A percentile compares a stretch with the other conserved stretches of the same genome.
These are phyloP conservation scores for Candida tammaniensis DNA, from an alignment of 805 yeast species.

Conservation along the genomic window DNA sequence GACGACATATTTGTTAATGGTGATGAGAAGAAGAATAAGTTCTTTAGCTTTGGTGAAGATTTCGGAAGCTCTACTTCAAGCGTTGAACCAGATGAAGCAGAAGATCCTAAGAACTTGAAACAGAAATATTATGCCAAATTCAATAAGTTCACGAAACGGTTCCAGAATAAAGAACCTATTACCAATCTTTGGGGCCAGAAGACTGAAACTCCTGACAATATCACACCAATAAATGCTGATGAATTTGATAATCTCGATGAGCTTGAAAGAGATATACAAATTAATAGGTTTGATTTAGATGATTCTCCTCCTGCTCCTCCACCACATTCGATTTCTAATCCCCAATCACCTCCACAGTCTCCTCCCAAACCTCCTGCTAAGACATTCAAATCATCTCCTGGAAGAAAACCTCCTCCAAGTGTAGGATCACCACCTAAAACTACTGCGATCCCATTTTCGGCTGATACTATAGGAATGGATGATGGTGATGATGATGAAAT, in stretches of 20 bases:
- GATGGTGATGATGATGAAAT: conserved; percentile 14
- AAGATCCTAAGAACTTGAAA: conserved; percentile 12
- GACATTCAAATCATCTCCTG: conserved; percentile 12
- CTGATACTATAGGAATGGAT: conserved; percentile 39
- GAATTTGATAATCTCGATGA: conserved; percentile 16
- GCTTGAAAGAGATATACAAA: conserved; percentile 13
- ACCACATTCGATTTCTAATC: conserved; percentile 9
- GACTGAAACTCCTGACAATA: conserved; percentile 5
- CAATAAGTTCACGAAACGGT: conserved; percentile 28
- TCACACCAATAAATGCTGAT: conserved; percentile 11
- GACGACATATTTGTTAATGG: conserved; percentile 24
- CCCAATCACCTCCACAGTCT: conserved; percentile 5
- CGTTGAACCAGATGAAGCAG: conserved; percentile 10
- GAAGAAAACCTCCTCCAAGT: conserved; percentile 23
- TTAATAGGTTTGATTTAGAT: conserved; percentile 3
- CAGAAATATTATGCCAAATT: conserved; percentile 26
- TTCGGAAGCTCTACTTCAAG: conserved; percentile 10
- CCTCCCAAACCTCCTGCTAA: conserved; percentile 6
- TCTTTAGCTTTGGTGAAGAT: conserved; percentile 8
- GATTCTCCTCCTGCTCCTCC: conserved; percentile 15
- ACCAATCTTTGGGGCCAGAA: conserved; percentile 15
- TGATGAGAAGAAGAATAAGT: conserved; percentile 9
- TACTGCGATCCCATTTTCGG: conserved; percentile 38
- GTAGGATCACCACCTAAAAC: conserved; percentile 1
- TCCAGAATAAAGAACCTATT: conserved; percentile 35